Evolutionary conservation across 176 grass and related monocot genomes (phyloP).

Genomic region (Ampelocalamus luodianensis): DNA sequence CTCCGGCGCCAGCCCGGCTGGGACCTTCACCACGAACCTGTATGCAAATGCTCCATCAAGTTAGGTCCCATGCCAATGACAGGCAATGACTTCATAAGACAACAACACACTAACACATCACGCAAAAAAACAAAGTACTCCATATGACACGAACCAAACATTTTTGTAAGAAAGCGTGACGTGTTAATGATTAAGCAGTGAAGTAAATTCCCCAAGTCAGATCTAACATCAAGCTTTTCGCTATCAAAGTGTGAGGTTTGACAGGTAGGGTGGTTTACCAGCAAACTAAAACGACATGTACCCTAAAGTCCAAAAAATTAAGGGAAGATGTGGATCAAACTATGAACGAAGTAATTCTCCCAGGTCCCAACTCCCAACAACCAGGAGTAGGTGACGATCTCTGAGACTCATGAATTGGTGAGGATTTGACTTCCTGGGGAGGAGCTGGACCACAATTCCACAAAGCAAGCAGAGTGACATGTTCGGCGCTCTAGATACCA

Average conservation of each 20-base stretch:
- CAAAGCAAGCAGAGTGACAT: no score
- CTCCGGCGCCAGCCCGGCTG: constrained; percentile 64
- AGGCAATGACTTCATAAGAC: background rate
- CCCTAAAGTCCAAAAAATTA: background rate
- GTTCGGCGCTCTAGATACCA: no score
- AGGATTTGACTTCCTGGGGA: background rate
- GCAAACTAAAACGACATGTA: constrained; percentile 26
- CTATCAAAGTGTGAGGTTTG: background rate
- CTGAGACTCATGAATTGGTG: background rate
- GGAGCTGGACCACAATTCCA: no score
- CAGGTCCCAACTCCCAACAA: constrained; percentile 38
- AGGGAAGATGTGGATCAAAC: background rate
- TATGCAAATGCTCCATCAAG: background rate
- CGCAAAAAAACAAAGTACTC: background rate
- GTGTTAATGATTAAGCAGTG: background rate
- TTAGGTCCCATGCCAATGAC: background rate
- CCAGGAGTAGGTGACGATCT: constrained; percentile 40
- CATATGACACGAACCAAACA: background rate
- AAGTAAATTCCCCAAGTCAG: background rate
- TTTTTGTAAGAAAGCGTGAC: background rate
- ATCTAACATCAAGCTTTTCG: background rate
- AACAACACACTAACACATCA: background rate
- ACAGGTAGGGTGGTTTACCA: background rate
- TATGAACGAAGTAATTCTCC: background rate
- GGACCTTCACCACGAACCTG: constrained; percentile 92